Percentiles rank a stretch among this genome's conserved stretches.
Evolutionary conservation across 257 asterid genomes (phyloP).

Genomic region (Jacaranda copaia): DNA sequence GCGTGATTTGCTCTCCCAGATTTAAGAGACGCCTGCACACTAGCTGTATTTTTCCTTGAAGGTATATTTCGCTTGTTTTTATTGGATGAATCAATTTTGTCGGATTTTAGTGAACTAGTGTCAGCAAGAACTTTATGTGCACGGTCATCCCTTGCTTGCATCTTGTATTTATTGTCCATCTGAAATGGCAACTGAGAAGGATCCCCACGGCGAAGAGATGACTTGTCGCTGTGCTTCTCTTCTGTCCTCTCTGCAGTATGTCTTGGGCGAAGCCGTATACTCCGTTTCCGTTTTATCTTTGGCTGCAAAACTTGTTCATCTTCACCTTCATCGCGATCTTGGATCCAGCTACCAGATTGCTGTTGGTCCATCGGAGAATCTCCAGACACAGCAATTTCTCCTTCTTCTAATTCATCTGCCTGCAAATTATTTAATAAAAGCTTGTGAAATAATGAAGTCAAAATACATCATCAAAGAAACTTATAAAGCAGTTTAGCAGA

Average conservation of each 20-base stretch:
- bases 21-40: slow-evolving; percentile 56
- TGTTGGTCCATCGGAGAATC: slow-evolving; percentile 90
- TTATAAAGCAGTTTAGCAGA: slow-evolving; percentile 14
- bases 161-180: slow-evolving; percentile 64
- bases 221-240: slow-evolving; percentile 68
- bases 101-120: slow-evolving; percentile 52
- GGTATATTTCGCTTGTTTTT: slow-evolving; percentile 67
- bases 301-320: slow-evolving; percentile 98
- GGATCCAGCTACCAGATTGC: slow-evolving; percentile 98
- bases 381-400: slow-evolving; percentile 92
- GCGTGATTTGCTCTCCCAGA: slow-evolving; percentile 57
- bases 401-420: slow-evolving; percentile 94
- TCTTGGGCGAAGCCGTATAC: slow-evolving; percentile 87
- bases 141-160: slow-evolving; percentile 62
- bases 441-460: slow-evolving; percentile 25
- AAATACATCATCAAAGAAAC: slow-evolving; percentile 1
- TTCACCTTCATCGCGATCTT: slow-evolving; percentile 97
- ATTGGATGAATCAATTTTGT: slow-evolving; percentile 56
- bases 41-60: slow-evolving; percentile 57
- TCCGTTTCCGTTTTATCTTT: slow-evolving; percentile 86
- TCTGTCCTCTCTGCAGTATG: slow-evolving; percentile 68
- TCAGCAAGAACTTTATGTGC: slow-evolving; percentile 63
- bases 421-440: slow-evolving; percentile 45
- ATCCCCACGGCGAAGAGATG: slow-evolving; percentile 64
- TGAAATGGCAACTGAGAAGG: slow-evolving; percentile 68